These are phyloP conservation scores for Lathyrus oleraceus DNA, from an alignment of 306 rosid species.

Conservation along the genomic window DNA sequence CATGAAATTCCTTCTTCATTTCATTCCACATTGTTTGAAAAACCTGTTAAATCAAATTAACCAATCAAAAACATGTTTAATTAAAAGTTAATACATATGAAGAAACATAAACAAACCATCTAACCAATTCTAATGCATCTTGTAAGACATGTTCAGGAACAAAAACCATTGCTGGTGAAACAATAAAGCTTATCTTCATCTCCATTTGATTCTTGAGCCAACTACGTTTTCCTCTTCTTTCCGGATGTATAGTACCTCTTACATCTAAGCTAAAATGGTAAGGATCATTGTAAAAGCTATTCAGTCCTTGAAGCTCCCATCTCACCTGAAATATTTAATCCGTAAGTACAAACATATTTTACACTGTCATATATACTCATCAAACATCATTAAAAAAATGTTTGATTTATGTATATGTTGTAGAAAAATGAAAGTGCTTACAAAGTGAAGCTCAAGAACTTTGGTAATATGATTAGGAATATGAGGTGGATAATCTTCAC, in stretches of 20 bases:
- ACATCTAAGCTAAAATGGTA: slow-evolving; percentile 3
- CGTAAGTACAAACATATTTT: neutral
- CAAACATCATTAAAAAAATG: no score
- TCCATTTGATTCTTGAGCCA: slow-evolving; percentile 40
- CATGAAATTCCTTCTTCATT: slow-evolving; percentile 35
- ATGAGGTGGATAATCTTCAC: slow-evolving; percentile 49
- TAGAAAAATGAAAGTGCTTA: slow-evolving; percentile 24
- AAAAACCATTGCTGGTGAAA: slow-evolving; percentile 36
- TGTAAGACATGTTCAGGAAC: slow-evolving; percentile 34
- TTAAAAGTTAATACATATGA: no score
- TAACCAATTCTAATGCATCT: slow-evolving; percentile 33
- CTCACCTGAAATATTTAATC: slow-evolving; percentile 28
- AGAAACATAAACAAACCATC: slow-evolving; percentile 11
- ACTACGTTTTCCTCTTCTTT: slow-evolving; percentile 42
- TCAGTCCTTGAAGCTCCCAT: slow-evolving; percentile 45
- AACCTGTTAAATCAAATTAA: slow-evolving; percentile 33
- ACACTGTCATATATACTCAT: no score
- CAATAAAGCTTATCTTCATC: slow-evolving; percentile 36
- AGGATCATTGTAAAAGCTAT: slow-evolving; percentile 11
- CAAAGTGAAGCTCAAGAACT: slow-evolving; percentile 49
- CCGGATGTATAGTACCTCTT: slow-evolving; percentile 41
- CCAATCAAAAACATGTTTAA: no score
- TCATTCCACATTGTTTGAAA: slow-evolving; percentile 37
- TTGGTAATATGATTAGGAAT: slow-evolving; percentile 49
- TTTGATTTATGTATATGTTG: no score